Base-by-base conservation (phyloP, 192 early-diverging fungal species). In the Umbelopsis isabellina region DNA sequence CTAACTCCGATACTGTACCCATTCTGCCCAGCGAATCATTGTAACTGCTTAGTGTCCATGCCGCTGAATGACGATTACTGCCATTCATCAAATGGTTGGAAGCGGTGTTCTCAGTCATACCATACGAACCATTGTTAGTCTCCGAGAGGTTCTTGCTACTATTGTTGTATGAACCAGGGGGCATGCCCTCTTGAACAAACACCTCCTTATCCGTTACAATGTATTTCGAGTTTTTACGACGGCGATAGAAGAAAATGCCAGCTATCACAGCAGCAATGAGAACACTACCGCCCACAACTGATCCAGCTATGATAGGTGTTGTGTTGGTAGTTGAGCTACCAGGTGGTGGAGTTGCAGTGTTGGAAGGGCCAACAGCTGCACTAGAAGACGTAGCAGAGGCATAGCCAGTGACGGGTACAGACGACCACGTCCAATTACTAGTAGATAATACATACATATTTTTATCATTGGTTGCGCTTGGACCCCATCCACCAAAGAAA, bases 361-460 rank as follows among this genome's bases (percentile, higher is more conserved):
- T 0, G 9, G 46, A 33, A 15, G 30, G 37, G 27, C 13, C 52
- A 46, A 15, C 18, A 8, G 16, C 20, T 1, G 71, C 13, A 15
- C 49, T 48, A 3, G 75, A 51, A 18, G 35, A 13, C 13, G 65
- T 33, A 2, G 67, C 16, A 6, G 27, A 4, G 0, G 71, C 45
- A 13, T 67, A 68, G 1, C 78, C 80, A 4, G 70, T 61, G 7
- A 80, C 73, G 18, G 76, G 75, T 6, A 86, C 84, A 44, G 75
- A 78, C 49, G 80, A 79, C 91, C 91, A 93, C 46, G 75, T 73
- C 90, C 89, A 91, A 0, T 65, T 67, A 13, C 35, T 41, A 20
- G 86, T 78, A 53, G 91, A 86, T 18, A 93, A 76, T 45, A 87
- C 82, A 75, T 91, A 91, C 74, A 93, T 85, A 49, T 80, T 87